Evolutionary conservation across 805 yeast species (phyloP).

Genomic region (Jamesozyma jinghongensis): DNA sequence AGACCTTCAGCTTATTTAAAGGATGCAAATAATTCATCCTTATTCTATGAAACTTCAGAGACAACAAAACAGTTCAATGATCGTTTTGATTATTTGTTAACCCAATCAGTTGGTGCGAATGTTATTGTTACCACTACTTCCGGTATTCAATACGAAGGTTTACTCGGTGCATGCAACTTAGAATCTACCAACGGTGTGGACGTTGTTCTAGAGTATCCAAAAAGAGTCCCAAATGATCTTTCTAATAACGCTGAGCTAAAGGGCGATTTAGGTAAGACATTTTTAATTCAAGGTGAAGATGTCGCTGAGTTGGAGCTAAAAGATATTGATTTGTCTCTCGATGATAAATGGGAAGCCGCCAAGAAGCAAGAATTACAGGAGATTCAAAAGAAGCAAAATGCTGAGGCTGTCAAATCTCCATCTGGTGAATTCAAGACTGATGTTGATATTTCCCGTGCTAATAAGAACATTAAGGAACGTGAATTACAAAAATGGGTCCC

Average conservation of each 20-base stretch:
- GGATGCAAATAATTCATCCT: conserved; percentile 1
- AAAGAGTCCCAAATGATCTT: conserved; percentile 22
- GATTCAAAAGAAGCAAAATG: not conserved
- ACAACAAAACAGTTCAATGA: conserved; percentile 39
- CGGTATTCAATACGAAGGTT: conserved; percentile 53
- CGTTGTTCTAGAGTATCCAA: conserved; percentile 47
- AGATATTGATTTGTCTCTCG: conserved; percentile 23
- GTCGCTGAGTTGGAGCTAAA: conserved; percentile 35
- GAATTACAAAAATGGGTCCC: conserved; percentile 83
- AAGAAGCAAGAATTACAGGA: not conserved
- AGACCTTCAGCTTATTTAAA: conserved; percentile 2
- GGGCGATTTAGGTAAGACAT: conserved; percentile 17
- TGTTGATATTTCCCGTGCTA: conserved; percentile 61
- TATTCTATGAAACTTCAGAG: conserved; percentile 23
- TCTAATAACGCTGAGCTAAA: conserved; percentile 18
- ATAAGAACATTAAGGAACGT: conserved; percentile 43
- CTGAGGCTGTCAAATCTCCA: conserved; percentile 1
- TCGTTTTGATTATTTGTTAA: conserved; percentile 44
- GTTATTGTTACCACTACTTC: conserved; percentile 52
- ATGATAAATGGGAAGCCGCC: conserved; percentile 10
- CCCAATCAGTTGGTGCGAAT: conserved; percentile 50
- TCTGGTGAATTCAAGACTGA: conserved; percentile 62
- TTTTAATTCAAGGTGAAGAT: conserved; percentile 28
- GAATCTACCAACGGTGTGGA: conserved; percentile 41
- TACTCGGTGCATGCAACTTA: conserved; percentile 42